phyloP scores from a whole-genome alignment of 345 rosid species.

The Linum lewisii region DNA sequence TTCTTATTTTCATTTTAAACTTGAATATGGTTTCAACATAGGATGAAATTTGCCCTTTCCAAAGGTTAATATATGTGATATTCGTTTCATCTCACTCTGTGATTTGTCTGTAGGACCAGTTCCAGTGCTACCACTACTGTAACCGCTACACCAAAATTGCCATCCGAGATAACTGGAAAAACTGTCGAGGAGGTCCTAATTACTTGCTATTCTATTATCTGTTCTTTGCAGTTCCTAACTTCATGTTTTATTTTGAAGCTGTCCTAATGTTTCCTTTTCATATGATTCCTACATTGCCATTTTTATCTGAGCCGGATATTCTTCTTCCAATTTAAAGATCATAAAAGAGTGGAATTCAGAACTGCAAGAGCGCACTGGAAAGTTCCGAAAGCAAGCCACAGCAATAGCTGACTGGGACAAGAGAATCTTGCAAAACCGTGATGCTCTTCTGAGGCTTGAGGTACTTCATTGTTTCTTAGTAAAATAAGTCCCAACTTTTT shows the following conservation, averaged over 20 bases:
- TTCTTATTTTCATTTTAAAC: neutral
- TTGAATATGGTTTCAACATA: neutral
- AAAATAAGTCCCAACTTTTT: slow-evolving; percentile 1
- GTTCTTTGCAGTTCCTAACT: neutral
- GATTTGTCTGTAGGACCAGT: slow-evolving; percentile 38
- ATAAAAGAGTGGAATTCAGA: slow-evolving; percentile 96
- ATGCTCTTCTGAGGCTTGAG: slow-evolving; percentile 96
- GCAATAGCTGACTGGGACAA: slow-evolving; percentile 98
- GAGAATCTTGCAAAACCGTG: slow-evolving; percentile 92
- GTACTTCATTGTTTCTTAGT: slow-evolving; percentile 19
- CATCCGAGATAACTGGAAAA: slow-evolving; percentile 86
- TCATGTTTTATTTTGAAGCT: neutral
- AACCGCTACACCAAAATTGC: slow-evolving; percentile 55
- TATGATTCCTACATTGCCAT: slow-evolving; percentile 5
- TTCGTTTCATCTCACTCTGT: neutral
- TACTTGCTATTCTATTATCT: slow-evolving; percentile 1
- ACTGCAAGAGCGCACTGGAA: slow-evolving; percentile 86
- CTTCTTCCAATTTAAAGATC: slow-evolving; percentile 34
- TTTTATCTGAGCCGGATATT: neutral
- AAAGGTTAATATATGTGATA: neutral
- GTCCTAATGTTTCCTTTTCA: slow-evolving; percentile 1
- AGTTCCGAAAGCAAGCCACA: slow-evolving; percentile 81
- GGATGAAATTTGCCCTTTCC: neutral
- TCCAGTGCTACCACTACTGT: slow-evolving; percentile 36
- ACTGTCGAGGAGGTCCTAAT: slow-evolving; percentile 83